Evolutionary conservation across 2,329 filamentous ascomycete genomes (phyloP).

Genomic region (Nakataea oryzae): DNA sequence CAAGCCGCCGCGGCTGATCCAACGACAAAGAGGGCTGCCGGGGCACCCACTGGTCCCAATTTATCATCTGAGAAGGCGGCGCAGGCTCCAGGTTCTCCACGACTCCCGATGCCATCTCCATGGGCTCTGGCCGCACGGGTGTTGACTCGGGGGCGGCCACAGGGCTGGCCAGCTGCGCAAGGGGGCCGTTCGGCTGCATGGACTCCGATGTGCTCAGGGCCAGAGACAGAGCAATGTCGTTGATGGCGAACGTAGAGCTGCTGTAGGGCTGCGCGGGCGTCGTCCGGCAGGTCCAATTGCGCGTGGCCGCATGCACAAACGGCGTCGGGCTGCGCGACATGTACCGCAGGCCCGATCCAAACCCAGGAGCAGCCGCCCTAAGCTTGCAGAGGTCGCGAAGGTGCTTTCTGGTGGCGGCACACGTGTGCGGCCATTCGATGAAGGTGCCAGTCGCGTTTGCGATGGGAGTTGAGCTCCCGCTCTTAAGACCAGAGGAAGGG

Average conservation of each 20-base stretch:
- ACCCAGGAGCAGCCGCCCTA: constrained; percentile 32
- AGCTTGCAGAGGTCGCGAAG: constrained; percentile 52
- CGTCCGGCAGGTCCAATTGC: constrained; percentile 36
- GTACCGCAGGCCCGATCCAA: constrained; percentile 31
- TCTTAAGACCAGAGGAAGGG: constrained; percentile 21
- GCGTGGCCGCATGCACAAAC: constrained; percentile 38
- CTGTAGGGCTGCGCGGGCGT: constrained; percentile 30
- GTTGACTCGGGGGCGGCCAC: constrained; percentile 6
- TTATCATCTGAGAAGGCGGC: not conserved
- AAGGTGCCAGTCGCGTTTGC: constrained; percentile 34
- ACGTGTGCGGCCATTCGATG: constrained; percentile 54
- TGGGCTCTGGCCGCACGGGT: constrained; percentile 8
- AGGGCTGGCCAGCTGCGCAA: constrained; percentile 46
- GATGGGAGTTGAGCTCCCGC: constrained; percentile 46
- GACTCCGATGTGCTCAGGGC: constrained; percentile 51
- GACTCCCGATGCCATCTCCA: too few relatives aligned
- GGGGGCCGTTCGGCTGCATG: constrained; percentile 52
- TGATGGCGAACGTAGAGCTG: constrained; percentile 42
- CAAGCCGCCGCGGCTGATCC: not conserved
- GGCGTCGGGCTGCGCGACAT: constrained; percentile 45
- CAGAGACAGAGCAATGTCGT: constrained; percentile 54
- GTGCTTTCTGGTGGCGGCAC: constrained; percentile 50
- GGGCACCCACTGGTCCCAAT: not conserved
- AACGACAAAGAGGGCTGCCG: not conserved
- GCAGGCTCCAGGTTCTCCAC: not conserved